Conservation (phyloP, 2,329 filamentous ascomycete species). For the Laburnicola sp. region DNA sequence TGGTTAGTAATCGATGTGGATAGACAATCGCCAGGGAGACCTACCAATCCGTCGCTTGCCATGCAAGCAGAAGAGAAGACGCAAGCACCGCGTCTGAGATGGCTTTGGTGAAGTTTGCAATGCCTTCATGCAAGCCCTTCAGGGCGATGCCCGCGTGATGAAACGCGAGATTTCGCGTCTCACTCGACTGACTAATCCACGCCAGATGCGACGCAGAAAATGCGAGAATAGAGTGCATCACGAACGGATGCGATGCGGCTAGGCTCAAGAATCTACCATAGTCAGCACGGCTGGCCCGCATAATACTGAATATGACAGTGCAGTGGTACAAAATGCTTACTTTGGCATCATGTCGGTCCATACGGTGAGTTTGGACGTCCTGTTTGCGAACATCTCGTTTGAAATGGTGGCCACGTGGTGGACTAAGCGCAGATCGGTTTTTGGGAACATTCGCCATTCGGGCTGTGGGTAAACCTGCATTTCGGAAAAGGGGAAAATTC, state of each 20-base stretch:
- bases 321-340: slow-evolving; percentile 59
- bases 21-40: slow-evolving; percentile 28
- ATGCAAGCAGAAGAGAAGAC: slow-evolving; percentile 87
- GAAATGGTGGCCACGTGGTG: slow-evolving; percentile 88
- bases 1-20: slow-evolving; percentile 14
- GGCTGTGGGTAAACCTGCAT: slow-evolving; percentile 76
- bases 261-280: slow-evolving; percentile 73
- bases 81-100: slow-evolving; percentile 92
- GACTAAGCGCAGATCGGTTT: slow-evolving; percentile 82
- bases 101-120: slow-evolving; percentile 78
- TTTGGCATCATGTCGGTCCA: slow-evolving; percentile 93
- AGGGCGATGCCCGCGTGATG: slow-evolving; percentile 85
- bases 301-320: slow-evolving; percentile 29
- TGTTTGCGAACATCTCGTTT: slow-evolving; percentile 74
- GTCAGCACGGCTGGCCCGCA: slow-evolving; percentile 33
- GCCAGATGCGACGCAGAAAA: slow-evolving; percentile 95
- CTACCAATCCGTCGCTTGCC: slow-evolving; percentile 96
- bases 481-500: slow-evolving; percentile 81
- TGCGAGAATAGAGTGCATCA: slow-evolving; percentile 90
- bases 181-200: slow-evolving; percentile 81
- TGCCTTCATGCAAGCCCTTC: slow-evolving; percentile 84
- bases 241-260: slow-evolving; percentile 78
- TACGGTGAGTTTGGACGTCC: slow-evolving; percentile 81
- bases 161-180: slow-evolving; percentile 85
- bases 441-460: slow-evolving; percentile 70